Conservation (phyloP, 1,284 basidiomycete genomes). For the Moniliophthora roreri region DNA sequence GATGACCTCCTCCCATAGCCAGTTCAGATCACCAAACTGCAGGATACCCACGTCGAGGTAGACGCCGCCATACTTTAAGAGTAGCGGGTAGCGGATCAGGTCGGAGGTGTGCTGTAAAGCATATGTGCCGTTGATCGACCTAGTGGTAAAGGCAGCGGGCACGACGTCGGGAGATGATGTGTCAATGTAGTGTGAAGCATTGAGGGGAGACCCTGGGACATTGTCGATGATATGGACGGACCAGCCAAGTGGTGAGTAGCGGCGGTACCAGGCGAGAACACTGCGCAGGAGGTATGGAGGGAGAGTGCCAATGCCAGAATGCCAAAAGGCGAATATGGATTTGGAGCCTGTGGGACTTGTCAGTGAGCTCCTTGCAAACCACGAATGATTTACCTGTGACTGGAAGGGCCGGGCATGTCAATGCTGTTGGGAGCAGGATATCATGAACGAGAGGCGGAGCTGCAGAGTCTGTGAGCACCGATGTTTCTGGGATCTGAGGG, state of each 20-base stretch:
- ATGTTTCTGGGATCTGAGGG: not conserved
- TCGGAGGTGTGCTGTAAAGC: not conserved
- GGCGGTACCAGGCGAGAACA: not conserved
- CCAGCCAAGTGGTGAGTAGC: not conserved
- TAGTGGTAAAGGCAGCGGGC: not conserved
- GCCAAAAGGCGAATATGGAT: not conserved
- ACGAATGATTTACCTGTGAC: too few relatives aligned
- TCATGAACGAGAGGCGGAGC: not conserved
- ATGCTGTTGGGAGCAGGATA: not conserved
- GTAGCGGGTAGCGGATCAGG: not conserved
- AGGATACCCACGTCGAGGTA: not conserved
- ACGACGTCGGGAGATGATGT: not conserved
- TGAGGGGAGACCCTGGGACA: not conserved
- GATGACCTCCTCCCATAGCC: not conserved
- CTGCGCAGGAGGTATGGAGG: not conserved
- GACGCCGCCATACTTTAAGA: not conserved
- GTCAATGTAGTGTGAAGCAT: not conserved
- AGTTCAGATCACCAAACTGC: not conserved
- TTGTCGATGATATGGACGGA: not conserved
- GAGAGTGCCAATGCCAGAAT: not conserved
- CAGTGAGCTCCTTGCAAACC: too few relatives aligned
- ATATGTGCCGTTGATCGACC: not conserved
- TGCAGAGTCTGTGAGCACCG: not conserved
- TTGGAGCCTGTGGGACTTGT: too few relatives aligned
- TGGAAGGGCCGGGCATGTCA: not conserved